Base-by-base conservation (phyloP, 2,329 filamentous ascomycete genomes). In the Exophiala xenobiotica region DNA sequence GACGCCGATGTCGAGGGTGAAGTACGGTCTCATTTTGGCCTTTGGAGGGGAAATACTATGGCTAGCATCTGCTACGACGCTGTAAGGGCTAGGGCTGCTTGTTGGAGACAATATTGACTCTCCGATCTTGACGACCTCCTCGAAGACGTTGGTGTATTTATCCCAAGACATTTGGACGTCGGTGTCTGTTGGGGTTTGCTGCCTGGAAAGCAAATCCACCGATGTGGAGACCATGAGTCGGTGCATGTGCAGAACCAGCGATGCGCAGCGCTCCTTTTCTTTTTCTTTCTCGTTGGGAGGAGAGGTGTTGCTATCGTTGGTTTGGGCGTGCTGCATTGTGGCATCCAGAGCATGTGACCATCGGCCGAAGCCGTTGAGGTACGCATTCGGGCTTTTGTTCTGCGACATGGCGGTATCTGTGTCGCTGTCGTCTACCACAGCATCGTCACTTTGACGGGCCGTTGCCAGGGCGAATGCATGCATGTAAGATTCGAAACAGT, bases 1-100 rank as follows among this genome's bases (percentile, higher is more conserved):
- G 7, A 64, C 49, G 6, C 60, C 57, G 14, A 59, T 51, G 40
- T 64, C 61, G 6, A 64, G 59, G 6, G 61, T 59, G 40, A 64
- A 64, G 19, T 27, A 43, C 22, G 44, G 23, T 12, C 14, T 20
- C 16, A 11, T 33, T 33, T n/a, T n/a, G n/a, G n/a, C n/a, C n/a
- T n/a, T n/a, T n/a, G n/a, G n/a, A n/a, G n/a, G n/a, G n/a, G n/a
- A n/a, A n/a, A n/a, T n/a, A n/a, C n/a, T n/a, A n/a, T n/a, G n/a
- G n/a, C n/a, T n/a, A n/a, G n/a, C n/a, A n/a, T n/a, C n/a, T n/a
- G n/a, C n/a, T n/a, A n/a, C n/a, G n/a, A n/a, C n/a, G n/a, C n/a
- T n/a, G n/a, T n/a, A n/a, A n/a, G n/a, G n/a, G 29, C 12, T 33
- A 14, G 4, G 29, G 29, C 2, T 33, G 29, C 29, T 6, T 46